These are phyloP conservation scores for Pyrrhoderma lamaoense DNA, from an alignment of 1,284 basidiomycete species.

Conservation along the genomic window DNA sequence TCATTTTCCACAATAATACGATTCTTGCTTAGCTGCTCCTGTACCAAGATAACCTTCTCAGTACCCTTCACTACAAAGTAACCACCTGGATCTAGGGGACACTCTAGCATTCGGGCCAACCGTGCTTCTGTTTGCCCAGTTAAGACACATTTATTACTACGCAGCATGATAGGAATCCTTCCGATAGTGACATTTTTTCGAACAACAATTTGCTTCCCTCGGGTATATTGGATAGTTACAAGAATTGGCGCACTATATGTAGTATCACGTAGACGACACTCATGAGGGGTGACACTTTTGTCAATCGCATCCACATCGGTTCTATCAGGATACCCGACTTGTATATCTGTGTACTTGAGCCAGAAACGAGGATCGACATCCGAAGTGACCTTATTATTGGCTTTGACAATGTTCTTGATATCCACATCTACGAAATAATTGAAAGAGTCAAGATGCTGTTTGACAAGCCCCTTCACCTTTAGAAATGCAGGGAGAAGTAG, in stretches of 20 bases:
- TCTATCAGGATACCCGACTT: constrained; percentile 85
- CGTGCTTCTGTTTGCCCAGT: constrained; percentile 73
- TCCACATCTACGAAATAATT: constrained; percentile 99
- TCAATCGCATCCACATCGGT: constrained; percentile 79
- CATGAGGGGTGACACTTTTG: constrained; percentile 89
- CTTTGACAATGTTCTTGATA: constrained; percentile 93
- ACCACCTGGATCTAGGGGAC: constrained; percentile 96
- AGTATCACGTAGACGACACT: constrained; percentile 94
- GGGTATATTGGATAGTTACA: constrained; percentile 94
- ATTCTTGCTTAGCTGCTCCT: constrained; percentile 99
- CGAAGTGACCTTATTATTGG: constrained; percentile 89
- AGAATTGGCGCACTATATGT: constrained; percentile 94
- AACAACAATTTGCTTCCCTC: constrained; percentile 86
- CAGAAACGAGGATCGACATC: constrained; percentile 97
- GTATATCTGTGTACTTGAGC: constrained; percentile 95
- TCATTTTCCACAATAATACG: constrained; percentile 98
- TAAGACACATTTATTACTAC: constrained; percentile 91
- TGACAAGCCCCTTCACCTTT: constrained; percentile 96
- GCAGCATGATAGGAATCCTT: constrained; percentile 92
- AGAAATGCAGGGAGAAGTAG: constrained; percentile 90
- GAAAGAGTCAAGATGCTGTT: constrained; percentile 99
- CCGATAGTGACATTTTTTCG: constrained; percentile 86
- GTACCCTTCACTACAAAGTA: constrained; percentile 99
- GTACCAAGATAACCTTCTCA: constrained; percentile 98
- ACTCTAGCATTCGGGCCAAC: constrained; percentile 91